Evolutionary conservation across 768 basidiomycete species (phyloP), one percentile per base, ranked within the genome.

Genomic region (Pleurotus tuber-regium): DNA sequence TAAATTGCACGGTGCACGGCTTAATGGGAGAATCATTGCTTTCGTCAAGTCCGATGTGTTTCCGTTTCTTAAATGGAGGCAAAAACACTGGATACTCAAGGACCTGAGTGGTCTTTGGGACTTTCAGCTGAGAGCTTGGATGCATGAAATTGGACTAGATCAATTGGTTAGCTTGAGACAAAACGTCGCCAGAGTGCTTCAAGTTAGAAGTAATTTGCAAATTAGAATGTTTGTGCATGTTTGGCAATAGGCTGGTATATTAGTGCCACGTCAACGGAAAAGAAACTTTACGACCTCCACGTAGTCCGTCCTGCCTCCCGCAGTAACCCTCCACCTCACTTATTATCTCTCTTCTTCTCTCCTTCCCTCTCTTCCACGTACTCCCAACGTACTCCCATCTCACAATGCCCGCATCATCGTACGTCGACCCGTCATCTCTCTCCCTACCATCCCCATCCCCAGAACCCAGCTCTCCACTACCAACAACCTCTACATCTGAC

Each of bases 271-370:
- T 53, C 54, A 46, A 46, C 43, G 40, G 42, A 11, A 14, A 1
- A 9, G 16, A 49, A 50, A 62, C 63, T 53, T 57, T 38, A 66
- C 66, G 66, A 59, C 59, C 43, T 61, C 66, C 67, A 69, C 67
- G 67, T 67, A 64, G 57, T 62, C 60, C 61, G 67, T 70, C 68
- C 68, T 70, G 68, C 66, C 2, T 35, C 57, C 60, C 65, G 66
- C 68, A 70, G 68, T 68, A 67, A 52, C 55, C 54, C 54, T 42
- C 48, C 50, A 21, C 21, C 35, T 31, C 48, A 49, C 52, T 40
- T 54, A 57, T 49, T 43, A 54, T 42, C 43, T 35, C 31, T 53
- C 26, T 56, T 35, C 33, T 43, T 12, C 30, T 18, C 49, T 49
- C 47, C 24, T 24, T 53, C 49, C 49, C 56, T 48, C 41, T 43